Evolutionary conservation across 495 filamentous ascomycete genomes (phyloP), one percentile per base, ranked within the genome.

Genomic region (Daldinia grandis): DNA sequence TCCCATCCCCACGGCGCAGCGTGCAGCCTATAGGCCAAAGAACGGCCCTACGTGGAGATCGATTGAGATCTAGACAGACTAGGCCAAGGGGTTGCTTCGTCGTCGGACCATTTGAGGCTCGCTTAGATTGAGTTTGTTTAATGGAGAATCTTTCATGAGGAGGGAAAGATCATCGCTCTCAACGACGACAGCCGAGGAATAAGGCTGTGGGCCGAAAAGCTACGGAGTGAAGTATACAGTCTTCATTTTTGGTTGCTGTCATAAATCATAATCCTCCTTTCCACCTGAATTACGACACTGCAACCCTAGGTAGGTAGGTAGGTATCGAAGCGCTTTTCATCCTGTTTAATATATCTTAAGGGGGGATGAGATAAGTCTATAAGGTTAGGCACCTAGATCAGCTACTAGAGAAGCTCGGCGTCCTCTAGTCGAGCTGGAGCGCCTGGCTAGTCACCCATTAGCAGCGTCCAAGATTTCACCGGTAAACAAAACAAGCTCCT

Each of bases 81-180:
- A 66, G 57, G 37, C 25, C 58, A 65, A 40, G 51, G 61, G 31
- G 27, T 50, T 14, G 21, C 42, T n/a, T 24, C 47, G 63, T 54
- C 38, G 42, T 64, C 59, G 59, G 64, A 51, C 50, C 47, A 59
- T 51, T 51, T 50, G 61, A 54, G 61, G 61, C 64, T 73, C 70
- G 70, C 65, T 65, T 62, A 58, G 17, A 60, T 31, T 14, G 44
- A 73, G 70, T 38, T 51, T 73, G 61, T 73, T 69, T 69, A 60
- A 69, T 73, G 70, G 70, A 37, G 70, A 69, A 54, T 24, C 19
- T 57, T 57, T 62, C 24, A 28, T 33, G 65, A 66, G 66, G 57
- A 64, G 62, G 65, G 55, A 73, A 73, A 62, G 70, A 73, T 73
- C 65, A 55, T 69, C 70, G n/a, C 27, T 57, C 15, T 62, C 33